phyloP scores from a whole-genome alignment of 2,329 filamentous ascomycete species.

The Leptosphaerulina australis region DNA sequence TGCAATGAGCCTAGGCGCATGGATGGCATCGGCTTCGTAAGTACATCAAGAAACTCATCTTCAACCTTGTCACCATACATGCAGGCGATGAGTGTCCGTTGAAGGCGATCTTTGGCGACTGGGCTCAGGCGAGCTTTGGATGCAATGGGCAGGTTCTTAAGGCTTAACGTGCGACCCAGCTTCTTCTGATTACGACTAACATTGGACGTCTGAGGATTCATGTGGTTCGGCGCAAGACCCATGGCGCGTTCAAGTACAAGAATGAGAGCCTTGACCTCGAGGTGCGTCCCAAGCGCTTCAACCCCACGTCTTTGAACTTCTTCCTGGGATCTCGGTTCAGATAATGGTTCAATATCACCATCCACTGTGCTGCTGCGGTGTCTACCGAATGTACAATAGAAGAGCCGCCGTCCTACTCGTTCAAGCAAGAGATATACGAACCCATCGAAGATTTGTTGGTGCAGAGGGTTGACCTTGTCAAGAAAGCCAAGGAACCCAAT shows the following conservation, averaged over 20 bases:
- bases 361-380: slow-evolving; percentile 35
- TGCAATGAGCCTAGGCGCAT: slow-evolving; percentile 30
- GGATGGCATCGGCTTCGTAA: slow-evolving; percentile 47
- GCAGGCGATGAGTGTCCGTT: slow-evolving; percentile 52
- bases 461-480: slow-evolving; percentile 42
- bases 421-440: slow-evolving; percentile 51
- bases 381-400: slow-evolving; percentile 48
- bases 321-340: slow-evolving; percentile 6
- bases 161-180: slow-evolving; percentile 33
- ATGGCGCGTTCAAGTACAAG: slow-evolving; percentile 50
- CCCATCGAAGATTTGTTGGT: slow-evolving; percentile 53
- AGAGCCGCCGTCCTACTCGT: slow-evolving; percentile 48
- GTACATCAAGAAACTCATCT: slow-evolving; percentile 51
- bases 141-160: slow-evolving; percentile 29
- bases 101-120: slow-evolving; percentile 52
- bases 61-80: slow-evolving; percentile 50
- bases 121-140: slow-evolving; percentile 44
- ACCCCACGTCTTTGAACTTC: slow-evolving; percentile 23
- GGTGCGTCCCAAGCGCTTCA: slow-evolving; percentile 29
- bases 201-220: slow-evolving; percentile 31
- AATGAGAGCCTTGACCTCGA: slow-evolving; percentile 52
- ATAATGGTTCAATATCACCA: slow-evolving; percentile 31
- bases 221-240: slow-evolving; percentile 46
- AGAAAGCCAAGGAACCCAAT: slow-evolving; percentile 45
- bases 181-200: slow-evolving; percentile 4